These are phyloP conservation scores for Kitagawia praeruptora DNA, from an alignment of 129 eudicot genomes.

Conservation along the genomic window DNA sequence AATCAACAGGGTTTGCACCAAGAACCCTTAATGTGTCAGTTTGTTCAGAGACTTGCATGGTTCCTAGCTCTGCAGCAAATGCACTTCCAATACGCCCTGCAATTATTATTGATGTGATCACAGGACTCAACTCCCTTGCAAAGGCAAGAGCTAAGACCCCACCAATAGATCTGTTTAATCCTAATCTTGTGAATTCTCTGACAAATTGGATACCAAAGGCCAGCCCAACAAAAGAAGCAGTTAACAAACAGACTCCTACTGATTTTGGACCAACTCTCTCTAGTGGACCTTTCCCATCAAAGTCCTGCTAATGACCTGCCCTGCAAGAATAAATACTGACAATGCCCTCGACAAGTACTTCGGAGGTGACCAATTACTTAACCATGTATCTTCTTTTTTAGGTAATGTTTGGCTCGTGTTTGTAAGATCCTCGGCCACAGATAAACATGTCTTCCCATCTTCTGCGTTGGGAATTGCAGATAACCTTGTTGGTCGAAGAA, in stretches of 20 bases:
- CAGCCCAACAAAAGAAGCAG: constrained; percentile 91
- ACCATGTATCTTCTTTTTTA: constrained; percentile 27
- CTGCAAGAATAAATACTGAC: constrained; percentile 57
- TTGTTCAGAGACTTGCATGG: constrained; percentile 96
- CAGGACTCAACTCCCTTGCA: constrained; percentile 81
- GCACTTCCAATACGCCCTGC: constrained; percentile 90
- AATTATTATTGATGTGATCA: constrained; percentile 79
- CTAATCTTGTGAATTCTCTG: constrained; percentile 78
- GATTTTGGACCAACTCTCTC: constrained; percentile 92
- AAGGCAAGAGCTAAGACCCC: constrained; percentile 90
- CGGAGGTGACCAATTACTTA: constrained; percentile 84
- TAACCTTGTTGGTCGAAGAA: constrained; percentile 16
- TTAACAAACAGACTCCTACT: constrained; percentile 83
- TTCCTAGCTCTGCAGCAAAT: constrained; percentile 82
- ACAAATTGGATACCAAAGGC: constrained; percentile 90
- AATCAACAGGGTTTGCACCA: constrained; percentile 81
- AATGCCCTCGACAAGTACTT: constrained; percentile 69
- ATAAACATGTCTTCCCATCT: constrained; percentile 43
- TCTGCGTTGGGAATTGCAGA: constrained; percentile 22
- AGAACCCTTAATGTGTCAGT: constrained; percentile 78
- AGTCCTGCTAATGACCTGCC: constrained; percentile 58
- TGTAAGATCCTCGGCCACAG: constrained; percentile 32
- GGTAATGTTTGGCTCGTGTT: constrained; percentile 18
- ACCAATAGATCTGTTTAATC: constrained; percentile 77
- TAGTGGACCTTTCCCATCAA: constrained; percentile 70